These are phyloP conservation scores for Suillus ampliporus DNA, from an alignment of 768 basidiomycete genomes.

Conservation along the genomic window DNA sequence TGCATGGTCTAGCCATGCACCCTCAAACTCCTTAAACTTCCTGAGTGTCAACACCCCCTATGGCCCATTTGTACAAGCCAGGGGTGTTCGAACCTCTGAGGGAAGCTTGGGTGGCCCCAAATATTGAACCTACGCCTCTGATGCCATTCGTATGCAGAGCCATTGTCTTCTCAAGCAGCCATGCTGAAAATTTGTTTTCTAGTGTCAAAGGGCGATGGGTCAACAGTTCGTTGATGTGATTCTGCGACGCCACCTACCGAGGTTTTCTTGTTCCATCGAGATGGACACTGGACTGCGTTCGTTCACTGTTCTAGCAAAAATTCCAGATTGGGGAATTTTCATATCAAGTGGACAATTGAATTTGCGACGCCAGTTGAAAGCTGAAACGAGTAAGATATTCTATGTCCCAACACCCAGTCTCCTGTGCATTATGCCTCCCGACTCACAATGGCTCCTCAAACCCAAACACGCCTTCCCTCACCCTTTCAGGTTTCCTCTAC, in stretches of 20 bases:
- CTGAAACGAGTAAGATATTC: too few species aligned
- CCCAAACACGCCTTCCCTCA: too few species aligned
- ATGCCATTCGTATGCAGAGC: too few species aligned
- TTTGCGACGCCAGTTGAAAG: too few species aligned
- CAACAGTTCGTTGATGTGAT: conserved; percentile 37
- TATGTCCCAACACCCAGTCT: too few species aligned
- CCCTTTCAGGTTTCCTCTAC: too few species aligned
- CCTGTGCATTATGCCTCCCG: too few species aligned
- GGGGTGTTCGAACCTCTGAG: neutral
- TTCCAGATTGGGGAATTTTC: too few species aligned
- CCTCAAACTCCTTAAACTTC: conserved; percentile 44
- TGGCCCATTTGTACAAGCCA: conserved; percentile 39
- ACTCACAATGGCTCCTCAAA: too few species aligned
- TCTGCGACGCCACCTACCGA: conserved; percentile 35
- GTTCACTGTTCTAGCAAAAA: conserved; percentile 44
- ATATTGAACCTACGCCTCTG: conserved; percentile 14
- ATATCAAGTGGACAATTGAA: too few species aligned
- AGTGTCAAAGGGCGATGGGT: conserved; percentile 5
- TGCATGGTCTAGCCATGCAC: conserved; percentile 44
- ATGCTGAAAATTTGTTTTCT: too few species aligned
- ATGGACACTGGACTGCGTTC: conserved; percentile 38
- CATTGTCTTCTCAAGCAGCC: too few species aligned
- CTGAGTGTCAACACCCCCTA: conserved; percentile 36
- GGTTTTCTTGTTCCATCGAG: conserved; percentile 36
- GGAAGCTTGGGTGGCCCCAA: neutral